These are phyloP conservation scores for Beauveria brongniartii DNA, from an alignment of 2,329 filamentous ascomycete genomes.

Conservation along the genomic window DNA sequence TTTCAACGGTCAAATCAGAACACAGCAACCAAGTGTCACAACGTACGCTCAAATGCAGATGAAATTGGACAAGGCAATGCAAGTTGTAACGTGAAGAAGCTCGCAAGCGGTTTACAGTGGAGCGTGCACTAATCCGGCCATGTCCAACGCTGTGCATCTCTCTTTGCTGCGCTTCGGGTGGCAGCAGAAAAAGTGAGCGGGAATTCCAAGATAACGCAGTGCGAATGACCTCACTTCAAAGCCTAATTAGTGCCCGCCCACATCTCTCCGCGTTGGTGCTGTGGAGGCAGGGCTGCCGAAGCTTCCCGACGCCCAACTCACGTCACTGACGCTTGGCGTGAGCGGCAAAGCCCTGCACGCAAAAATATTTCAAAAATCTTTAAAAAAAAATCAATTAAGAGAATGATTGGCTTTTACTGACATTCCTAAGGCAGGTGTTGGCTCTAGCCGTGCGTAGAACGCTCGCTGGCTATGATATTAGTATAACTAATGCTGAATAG, in stretches of 20 bases:
- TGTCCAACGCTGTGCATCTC: neutral
- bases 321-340: neutral
- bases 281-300: neutral
- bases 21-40: too few relatives aligned
- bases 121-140: neutral
- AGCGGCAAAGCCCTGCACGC: too few relatives aligned
- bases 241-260: neutral
- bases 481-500: too few relatives aligned
- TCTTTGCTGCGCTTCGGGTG: neutral
- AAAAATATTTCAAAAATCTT: too few relatives aligned
- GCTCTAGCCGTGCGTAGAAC: too few relatives aligned
- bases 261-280: neutral
- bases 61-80: neutral
- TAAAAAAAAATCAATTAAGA: too few relatives aligned
- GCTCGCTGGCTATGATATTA: too few relatives aligned
- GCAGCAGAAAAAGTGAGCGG: neutral
- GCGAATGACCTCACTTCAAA: neutral
- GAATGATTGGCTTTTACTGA: too few relatives aligned
- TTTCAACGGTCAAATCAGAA: too few relatives aligned
- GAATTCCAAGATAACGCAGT: neutral
- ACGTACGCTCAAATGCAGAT: too few relatives aligned
- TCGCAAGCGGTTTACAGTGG: neutral
- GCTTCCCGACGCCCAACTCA: neutral
- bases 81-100: neutral
- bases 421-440: too few relatives aligned